phyloP scores from a whole-genome alignment of 805 yeast species.

The Wickerhamiella sorbophila region DNA sequence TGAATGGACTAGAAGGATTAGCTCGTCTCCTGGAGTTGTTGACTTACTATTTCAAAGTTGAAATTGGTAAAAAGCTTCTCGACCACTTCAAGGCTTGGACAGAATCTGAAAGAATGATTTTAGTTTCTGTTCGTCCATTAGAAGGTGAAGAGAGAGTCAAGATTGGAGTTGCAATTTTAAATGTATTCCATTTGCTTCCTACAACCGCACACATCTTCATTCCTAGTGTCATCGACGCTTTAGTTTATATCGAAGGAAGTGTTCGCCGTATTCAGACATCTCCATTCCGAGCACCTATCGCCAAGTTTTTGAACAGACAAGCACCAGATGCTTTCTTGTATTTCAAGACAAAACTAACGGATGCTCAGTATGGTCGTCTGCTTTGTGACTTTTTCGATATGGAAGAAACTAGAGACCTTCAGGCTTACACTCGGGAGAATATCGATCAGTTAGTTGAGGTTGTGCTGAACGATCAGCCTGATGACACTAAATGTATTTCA shows the following conservation, averaged over 20 bases:
- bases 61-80: slow-evolving; percentile 80
- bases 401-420: slow-evolving; percentile 33
- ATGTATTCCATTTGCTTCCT: slow-evolving; percentile 83
- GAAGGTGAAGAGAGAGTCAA: slow-evolving; percentile 69
- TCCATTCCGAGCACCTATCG: slow-evolving; percentile 84
- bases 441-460: slow-evolving; percentile 35
- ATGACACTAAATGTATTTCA: slow-evolving; percentile 43
- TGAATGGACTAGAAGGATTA: slow-evolving; percentile 79
- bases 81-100: slow-evolving; percentile 97
- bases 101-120: slow-evolving; percentile 60
- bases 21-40: slow-evolving; percentile 74
- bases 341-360: slow-evolving; percentile 50
- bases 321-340: slow-evolving; percentile 58
- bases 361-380: slow-evolving; percentile 49
- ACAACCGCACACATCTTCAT: slow-evolving; percentile 83
- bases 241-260: slow-evolving; percentile 65
- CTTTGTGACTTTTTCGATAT: slow-evolving; percentile 50
- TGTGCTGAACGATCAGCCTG: slow-evolving; percentile 35
- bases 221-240: slow-evolving; percentile 68
- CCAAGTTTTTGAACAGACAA: slow-evolving; percentile 72
- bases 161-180: slow-evolving; percentile 77
- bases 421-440: slow-evolving; percentile 40
- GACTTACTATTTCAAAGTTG: slow-evolving; percentile 89
- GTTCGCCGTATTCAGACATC: slow-evolving; percentile 73
- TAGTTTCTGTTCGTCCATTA: slow-evolving; percentile 66